Evolutionary conservation across 2,329 filamentous ascomycete species (phyloP), one percentile per base, ranked within the genome.

Genomic region (Aspergillus jensenii): DNA sequence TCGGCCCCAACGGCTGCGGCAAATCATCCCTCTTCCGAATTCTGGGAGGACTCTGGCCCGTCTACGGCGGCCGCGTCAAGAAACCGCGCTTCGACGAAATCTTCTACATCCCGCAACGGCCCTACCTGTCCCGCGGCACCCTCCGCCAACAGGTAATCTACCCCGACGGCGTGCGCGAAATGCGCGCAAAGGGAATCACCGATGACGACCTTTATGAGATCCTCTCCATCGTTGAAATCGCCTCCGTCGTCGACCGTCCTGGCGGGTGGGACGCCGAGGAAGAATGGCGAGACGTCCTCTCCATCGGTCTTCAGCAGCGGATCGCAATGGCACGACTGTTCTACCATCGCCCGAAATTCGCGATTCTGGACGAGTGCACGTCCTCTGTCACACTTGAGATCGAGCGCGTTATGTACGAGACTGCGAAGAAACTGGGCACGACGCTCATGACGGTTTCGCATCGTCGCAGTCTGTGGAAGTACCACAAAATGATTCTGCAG

Each of bases 111-210:
- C 95, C 95, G 0, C 95, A 99, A 71, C 87, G 95, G 2, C 95
- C 95, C 0, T 99, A 99, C 71, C 84, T 99, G 2, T 95, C 90
- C 14, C 87, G 91, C 53, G 95, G 95, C 21, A 92, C 90, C 2
- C 84, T 99, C n/a, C 88, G 95, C 40, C 92, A 98, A 74, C 95
- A 99, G 70, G 92, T 99, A 67, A 96, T 95, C 59, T 99, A 99
- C 75, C 95, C 95, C 0, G 95, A 99, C 74, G 89, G 87, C 8
- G 76, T 96, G 17, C 88, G 90, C 52, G 89, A 93, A 62, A 96
- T 97, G 88, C 90, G 90, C 44, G 84, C 87, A 61, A 93, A 92
- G 69, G 88, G 90, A 48, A 83, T 95, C 35, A 92, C 90, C 0
- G 95, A 99, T 70, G 81, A 83, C 0, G 90, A 97, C 67, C 85